Conservation (phyloP, 495 filamentous ascomycete species). For the Cercophora scortea region DNA sequence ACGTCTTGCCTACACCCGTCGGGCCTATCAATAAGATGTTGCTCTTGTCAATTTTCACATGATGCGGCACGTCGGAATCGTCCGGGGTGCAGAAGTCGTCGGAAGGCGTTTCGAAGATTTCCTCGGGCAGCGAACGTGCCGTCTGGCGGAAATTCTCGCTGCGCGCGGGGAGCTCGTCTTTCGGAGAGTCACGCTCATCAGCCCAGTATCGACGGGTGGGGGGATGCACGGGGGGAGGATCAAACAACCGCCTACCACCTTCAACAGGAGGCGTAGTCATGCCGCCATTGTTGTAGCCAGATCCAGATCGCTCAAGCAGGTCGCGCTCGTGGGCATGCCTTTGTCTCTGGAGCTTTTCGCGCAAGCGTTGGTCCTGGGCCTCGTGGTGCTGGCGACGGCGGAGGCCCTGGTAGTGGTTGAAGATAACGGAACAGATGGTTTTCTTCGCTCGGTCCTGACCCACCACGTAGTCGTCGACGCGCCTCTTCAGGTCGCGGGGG, state of each 20-base stretch:
- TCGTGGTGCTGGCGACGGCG: slow-evolving; percentile 73
- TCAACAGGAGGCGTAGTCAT: slow-evolving; percentile 35
- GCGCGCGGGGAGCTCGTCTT: slow-evolving; percentile 79
- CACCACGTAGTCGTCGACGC: slow-evolving; percentile 92
- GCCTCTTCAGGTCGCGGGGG: slow-evolving; percentile 75
- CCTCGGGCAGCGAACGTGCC: slow-evolving; percentile 19
- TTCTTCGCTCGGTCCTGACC: slow-evolving; percentile 97
- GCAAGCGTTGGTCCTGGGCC: slow-evolving; percentile 59
- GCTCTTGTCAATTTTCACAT: slow-evolving; percentile 85
- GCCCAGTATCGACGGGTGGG: slow-evolving; percentile 11
- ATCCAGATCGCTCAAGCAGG: slow-evolving; percentile 16
- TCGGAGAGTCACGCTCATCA: slow-evolving; percentile 19
- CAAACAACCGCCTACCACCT: slow-evolving; percentile 32
- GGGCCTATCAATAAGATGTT: slow-evolving; percentile 91
- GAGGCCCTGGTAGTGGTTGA: slow-evolving; percentile 90
- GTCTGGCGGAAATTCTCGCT: slow-evolving; percentile 51
- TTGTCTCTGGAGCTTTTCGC: slow-evolving; percentile 43
- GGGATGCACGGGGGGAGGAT: too few relatives aligned
- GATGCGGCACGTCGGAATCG: slow-evolving; percentile 40
- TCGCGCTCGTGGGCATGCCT: slow-evolving; percentile 36
- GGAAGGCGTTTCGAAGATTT: slow-evolving; percentile 5
- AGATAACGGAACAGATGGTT: slow-evolving; percentile 86
- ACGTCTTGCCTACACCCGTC: slow-evolving; percentile 92
- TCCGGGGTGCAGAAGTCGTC: slow-evolving; percentile 34
- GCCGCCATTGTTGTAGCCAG: slow-evolving; percentile 5